Base-by-base conservation (phyloP, 768 basidiomycete genomes). In the Lanmaoa pseudosensibilis region DNA sequence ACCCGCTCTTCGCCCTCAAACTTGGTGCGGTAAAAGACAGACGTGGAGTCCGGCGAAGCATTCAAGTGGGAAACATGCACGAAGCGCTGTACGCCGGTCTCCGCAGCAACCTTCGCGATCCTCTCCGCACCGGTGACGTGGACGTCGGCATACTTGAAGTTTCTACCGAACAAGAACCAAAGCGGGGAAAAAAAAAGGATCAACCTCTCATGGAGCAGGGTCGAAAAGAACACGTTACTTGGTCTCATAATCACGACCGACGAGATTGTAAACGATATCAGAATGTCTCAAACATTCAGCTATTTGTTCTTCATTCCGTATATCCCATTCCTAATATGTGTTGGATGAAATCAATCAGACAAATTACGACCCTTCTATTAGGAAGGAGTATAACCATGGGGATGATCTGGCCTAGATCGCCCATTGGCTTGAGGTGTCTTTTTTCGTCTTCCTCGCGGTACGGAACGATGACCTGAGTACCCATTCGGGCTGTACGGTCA, bases 61-160 rank as follows among this genome's bases (percentile, higher is more conserved):
- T 98, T 95, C 59, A 99, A 74, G 73, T 99, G 97, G 12, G 97
- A 98, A 59, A 99, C 83, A 65, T 98, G 97, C 44, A 98, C 84
- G 52, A 99, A 79, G 50, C 92, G 88, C 40, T 87, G 80, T 46
- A 98, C 92, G 41, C 91, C 92, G 50, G 75, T 75, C 57, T 88
- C 78, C 21, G 87, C 81, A 55, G 93, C 87, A 62, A 98, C 80
- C 55, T 81, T 81, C 21, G 97, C 97, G 68, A 98, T 96, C 56
- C 83, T 81, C 58, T 85, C 87, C 13, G 97, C 91, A 15, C 93
- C 94, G 19, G 78, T 74, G 46, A 88, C 86, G 69, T 97, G 87
- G 23, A 97, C 91, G 53, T 88, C 86, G 46, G 81, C 75, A 74
- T 80, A 95, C 67, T 83, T 78, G 75, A 90, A 98, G 77, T 97